Evolutionary conservation across 805 yeast species (phyloP), one percentile per base, ranked within the genome.

Genomic region (Kazachstania bromeliacearum): DNA sequence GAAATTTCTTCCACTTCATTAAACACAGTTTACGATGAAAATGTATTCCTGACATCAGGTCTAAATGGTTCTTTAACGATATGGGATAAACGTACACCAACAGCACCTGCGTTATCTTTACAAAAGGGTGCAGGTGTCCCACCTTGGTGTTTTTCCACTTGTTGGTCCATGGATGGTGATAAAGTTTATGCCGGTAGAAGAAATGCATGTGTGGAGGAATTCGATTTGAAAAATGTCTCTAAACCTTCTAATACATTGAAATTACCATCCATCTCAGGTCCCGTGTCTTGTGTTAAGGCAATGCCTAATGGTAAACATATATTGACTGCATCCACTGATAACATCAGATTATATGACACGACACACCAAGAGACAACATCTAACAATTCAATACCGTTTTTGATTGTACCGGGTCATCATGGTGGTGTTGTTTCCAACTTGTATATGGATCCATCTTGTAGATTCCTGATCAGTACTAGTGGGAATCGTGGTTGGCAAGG

Each of bases 401-500:
- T 79, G 56, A 88, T 94, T 47, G 71, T 92, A 8, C 96, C 98
- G 0, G 97, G 98, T 1, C 97, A 92, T 57, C 95, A 85, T 52
- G 97, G 98, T 33, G 95, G 96, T 19, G 74, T 76, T 3, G 64
- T 92, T 23, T 81, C 94, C 33, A 75, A 77, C 35, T 63, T 92
- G 43, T 67, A 74, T 37, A 79, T 88, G 16, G 97, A 89, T 57
- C 89, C 89, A 21, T 80, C 92, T 2, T 85, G 94, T 27, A 63
- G 92, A 42, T 92, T 83, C 56, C 68, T 92, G 79, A 71, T 89
- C 5, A 80, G 95, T 50, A 79, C 96, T 1, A 81, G 94, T 55
- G 98, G 98, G 7, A 85, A 83, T 43, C 71, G 96, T 50, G 98
- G 98, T 4, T 89, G 96, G 96, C 87, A 80, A 46, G 87, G 94